Evolutionary conservation across 1,139 yeast species (phyloP), one percentile per base, ranked within the genome.

Genomic region (Suhomyces coccinellae): DNA sequence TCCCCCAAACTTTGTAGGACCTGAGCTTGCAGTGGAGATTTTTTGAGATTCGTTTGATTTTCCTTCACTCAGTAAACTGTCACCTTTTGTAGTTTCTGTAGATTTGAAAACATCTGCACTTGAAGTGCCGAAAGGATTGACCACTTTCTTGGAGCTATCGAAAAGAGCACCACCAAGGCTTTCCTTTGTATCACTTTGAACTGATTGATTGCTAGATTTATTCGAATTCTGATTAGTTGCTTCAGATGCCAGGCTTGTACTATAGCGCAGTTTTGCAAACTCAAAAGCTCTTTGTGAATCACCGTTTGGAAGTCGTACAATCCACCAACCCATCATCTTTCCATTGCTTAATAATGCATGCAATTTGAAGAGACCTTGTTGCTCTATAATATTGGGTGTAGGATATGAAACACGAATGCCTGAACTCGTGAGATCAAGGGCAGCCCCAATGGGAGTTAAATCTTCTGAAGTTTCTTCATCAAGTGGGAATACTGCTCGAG

Each of bases 401-500:
- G 93, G 88, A 26, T 78, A 75, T 3, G 57, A 44, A 2, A 83
- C 80, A 2, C 42, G 45, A 0, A 55, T 46, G 6, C 69, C 71
- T 1, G 62, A 58, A 5, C 80, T 67, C 6, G 76, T 66, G 13
- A 82, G 56, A 58, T 87, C 95, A 4, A 87, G 43, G 0, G 79
- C 81, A 29, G 86, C 54, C 2, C 96, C 96, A 16, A 86, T 67
- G 0, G 91, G 82, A 1, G 87, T 78, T 6, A 86, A 77, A 57
- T 87, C 96, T 41, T 79, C 85, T 33, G 77, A 80, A 0, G 83
- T 66, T 1, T 75, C 83, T 13, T 79, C 83, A 58, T 79, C 79
- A 52, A 87, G 69, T 1, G 96, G 96, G 51, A 87, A 70, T 12
- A 79, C 77, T 0, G 96, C 93, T 43, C 87, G 74, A 52, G 80